phyloP scores from a whole-genome alignment of 2,329 filamentous ascomycete genomes.

The Claviceps paspali region DNA sequence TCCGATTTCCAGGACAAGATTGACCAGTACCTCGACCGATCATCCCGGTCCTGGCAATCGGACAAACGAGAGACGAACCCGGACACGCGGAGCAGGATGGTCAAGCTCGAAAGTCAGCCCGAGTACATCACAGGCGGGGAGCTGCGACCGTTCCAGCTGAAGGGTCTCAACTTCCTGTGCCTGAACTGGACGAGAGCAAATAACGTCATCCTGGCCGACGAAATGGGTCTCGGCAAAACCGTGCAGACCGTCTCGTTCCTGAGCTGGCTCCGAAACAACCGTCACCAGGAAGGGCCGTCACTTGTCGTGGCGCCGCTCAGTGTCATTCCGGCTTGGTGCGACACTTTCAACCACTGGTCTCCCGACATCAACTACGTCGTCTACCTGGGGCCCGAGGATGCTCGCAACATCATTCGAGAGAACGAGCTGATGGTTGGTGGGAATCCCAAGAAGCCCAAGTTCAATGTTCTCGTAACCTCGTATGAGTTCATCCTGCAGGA shows the following conservation, averaged over 20 bases:
- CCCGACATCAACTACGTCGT: constrained; percentile 95
- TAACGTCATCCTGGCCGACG: constrained; percentile 94
- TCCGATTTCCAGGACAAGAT: constrained; percentile 75
- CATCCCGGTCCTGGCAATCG: constrained; percentile 65
- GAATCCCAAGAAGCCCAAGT: constrained; percentile 79
- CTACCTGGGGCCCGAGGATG: constrained; percentile 79
- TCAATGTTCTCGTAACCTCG: constrained; percentile 93
- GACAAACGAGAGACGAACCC: constrained; percentile 62
- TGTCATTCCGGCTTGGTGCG: constrained; percentile 94
- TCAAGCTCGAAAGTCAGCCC: constrained; percentile 64
- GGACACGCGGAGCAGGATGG: constrained; percentile 59
- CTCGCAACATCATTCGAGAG: constrained; percentile 75
- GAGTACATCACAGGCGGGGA: constrained; percentile 72
- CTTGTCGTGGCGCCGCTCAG: constrained; percentile 94
- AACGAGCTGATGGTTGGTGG: constrained; percentile 79
- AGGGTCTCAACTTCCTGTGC: constrained; percentile 84
- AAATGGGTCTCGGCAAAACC: constrained; percentile 97
- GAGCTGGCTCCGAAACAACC: constrained; percentile 87
- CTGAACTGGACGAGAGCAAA: constrained; percentile 91
- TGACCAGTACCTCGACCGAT: constrained; percentile 77
- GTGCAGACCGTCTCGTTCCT: constrained; percentile 95
- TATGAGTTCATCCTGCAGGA: constrained; percentile 93
- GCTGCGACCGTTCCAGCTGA: constrained; percentile 84
- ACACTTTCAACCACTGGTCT: constrained; percentile 93
- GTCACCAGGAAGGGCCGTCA: constrained; percentile 84